Evolutionary conservation across 345 rosid genomes (phyloP).

Genomic region (Rhodomyrtus tomentosa): DNA sequence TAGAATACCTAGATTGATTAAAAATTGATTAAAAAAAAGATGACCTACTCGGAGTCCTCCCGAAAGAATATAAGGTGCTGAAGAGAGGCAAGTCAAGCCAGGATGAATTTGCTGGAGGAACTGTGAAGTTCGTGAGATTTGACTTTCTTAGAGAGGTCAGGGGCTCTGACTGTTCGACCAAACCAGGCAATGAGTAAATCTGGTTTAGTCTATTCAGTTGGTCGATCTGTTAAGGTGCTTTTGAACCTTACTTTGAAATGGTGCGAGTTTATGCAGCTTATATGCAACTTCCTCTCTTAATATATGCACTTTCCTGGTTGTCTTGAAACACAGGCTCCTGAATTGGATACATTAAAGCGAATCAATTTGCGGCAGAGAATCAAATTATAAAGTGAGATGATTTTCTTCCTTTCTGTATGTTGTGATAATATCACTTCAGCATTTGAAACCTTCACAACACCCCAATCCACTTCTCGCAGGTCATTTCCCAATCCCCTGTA

Average conservation of each 20-base stretch:
- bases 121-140: conserved; percentile 39
- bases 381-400: not conserved
- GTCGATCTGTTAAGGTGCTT: not conserved
- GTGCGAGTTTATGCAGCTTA: not conserved
- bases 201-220: not conserved
- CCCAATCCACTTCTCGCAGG: not conserved
- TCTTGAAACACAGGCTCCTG: not conserved
- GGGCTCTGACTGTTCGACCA: not conserved
- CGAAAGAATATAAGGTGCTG: conserved; percentile 32
- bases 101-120: conserved; percentile 13
- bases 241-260: not conserved
- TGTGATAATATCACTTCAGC: not conserved
- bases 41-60: conserved; percentile 58
- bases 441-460: not conserved
- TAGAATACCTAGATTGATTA: too few species aligned
- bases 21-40: too few species aligned
- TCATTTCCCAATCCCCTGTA: not conserved
- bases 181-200: not conserved
- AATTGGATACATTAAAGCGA: not conserved
- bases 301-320: not conserved
- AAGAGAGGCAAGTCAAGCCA: conserved; percentile 14
- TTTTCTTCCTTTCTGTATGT: not conserved
- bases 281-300: not conserved
- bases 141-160: conserved; percentile 46
- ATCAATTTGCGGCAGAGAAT: not conserved